These are phyloP conservation scores for Aegilops umbellulata DNA, from an alignment of 176 grass and related monocot species.

Conservation along the genomic window DNA sequence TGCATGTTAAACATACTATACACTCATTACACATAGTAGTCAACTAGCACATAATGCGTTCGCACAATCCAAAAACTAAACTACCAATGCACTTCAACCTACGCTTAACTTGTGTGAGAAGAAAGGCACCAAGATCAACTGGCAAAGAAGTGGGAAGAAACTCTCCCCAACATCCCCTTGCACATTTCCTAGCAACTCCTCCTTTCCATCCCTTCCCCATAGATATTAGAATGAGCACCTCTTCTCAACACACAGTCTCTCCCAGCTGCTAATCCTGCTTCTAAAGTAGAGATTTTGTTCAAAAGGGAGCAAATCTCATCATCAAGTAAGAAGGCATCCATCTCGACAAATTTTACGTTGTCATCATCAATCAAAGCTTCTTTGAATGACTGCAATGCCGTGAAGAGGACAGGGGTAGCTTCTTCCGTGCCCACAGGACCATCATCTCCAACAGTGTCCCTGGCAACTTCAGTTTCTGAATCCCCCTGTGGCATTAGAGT, in stretches of 20 bases:
- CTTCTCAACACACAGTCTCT: neutral
- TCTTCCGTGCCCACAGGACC: neutral
- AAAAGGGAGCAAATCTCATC: neutral
- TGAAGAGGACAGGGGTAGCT: neutral
- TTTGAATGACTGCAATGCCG: neutral
- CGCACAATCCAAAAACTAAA: neutral
- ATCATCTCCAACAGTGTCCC: neutral
- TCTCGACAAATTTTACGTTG: neutral
- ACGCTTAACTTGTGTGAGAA: neutral
- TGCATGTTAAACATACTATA: neutral
- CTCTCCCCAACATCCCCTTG: neutral
- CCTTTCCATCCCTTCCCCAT: neutral
- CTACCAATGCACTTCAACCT: neutral
- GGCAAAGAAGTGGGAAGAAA: neutral
- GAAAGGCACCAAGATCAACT: neutral
- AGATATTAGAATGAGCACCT: neutral
- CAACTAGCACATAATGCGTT: neutral
- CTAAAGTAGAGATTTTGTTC: neutral
- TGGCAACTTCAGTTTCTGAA: neutral
- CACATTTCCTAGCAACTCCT: neutral
- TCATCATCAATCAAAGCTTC: slow-evolving; percentile 5
- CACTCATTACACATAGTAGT: neutral
- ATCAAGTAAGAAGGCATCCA: neutral
- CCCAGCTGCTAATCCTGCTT: neutral
- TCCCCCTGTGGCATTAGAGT: neutral